A percentile compares a stretch with the other conserved stretches of the same genome.
These are phyloP conservation scores for Citrus mangshanensis DNA, from an alignment of 345 rosid genomes.

Conservation along the genomic window DNA sequence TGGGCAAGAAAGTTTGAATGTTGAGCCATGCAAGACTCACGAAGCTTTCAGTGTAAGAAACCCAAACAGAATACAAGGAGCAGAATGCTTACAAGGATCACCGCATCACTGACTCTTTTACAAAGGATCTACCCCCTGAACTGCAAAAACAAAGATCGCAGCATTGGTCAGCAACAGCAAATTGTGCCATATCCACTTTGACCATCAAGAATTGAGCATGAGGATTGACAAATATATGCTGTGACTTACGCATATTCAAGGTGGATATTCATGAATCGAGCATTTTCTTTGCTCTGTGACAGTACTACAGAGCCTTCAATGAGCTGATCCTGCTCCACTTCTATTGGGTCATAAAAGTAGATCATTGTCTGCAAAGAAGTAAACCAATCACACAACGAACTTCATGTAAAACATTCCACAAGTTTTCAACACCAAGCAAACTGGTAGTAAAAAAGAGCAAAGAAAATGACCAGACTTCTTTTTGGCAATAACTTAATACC, in stretches of 20 bases:
- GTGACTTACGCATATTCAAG: slow-evolving; percentile 76
- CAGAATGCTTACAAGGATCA: slow-evolving; percentile 23
- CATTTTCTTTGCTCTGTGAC: slow-evolving; percentile 88
- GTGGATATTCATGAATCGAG: slow-evolving; percentile 93
- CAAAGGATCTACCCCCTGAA: slow-evolving; percentile 80
- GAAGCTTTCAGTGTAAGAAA: slow-evolving; percentile 10
- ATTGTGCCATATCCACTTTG: slow-evolving; percentile 4
- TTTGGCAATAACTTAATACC: neutral
- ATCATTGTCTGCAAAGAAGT: slow-evolving; percentile 72
- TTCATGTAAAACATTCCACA: neutral
- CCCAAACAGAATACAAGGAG: neutral
- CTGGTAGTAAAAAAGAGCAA: neutral
- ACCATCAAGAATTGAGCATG: neutral
- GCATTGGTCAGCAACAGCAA: neutral
- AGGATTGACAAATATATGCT: neutral
- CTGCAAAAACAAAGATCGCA: slow-evolving; percentile 41
- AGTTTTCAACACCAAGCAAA: neutral
- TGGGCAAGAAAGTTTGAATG: neutral
- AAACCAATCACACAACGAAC: slow-evolving; percentile 4
- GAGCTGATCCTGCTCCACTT: slow-evolving; percentile 86
- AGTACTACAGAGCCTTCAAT: slow-evolving; percentile 79
- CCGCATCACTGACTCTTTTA: slow-evolving; percentile 82
- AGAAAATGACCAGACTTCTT: neutral
- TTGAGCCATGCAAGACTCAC: slow-evolving; percentile 5
- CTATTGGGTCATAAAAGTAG: slow-evolving; percentile 88